Conservation (phyloP, 768 basidiomycete genomes). For the Termitomyces sp. region DNA sequence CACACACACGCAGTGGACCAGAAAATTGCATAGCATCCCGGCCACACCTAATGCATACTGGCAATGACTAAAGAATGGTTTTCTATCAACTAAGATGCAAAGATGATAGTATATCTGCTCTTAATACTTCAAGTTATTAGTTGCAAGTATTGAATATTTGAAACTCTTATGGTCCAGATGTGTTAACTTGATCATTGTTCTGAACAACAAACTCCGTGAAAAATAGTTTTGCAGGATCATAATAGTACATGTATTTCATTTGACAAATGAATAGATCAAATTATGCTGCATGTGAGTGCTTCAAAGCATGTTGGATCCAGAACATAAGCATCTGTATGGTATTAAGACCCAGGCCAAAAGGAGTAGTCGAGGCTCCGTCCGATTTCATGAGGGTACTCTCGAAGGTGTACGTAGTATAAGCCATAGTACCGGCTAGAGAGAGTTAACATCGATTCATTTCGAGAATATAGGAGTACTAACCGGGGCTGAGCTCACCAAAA, state of each 20-base stretch:
- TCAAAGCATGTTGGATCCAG: constrained; percentile 12
- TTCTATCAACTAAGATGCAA: no score
- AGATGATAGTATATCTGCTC: no score
- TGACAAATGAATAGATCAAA: neutral
- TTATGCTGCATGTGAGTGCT: neutral
- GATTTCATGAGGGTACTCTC: constrained; percentile 13
- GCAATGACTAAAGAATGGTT: no score
- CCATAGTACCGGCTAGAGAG: constrained; percentile 6
- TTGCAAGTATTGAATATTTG: no score
- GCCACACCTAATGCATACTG: no score
- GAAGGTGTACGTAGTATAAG: constrained; percentile 11
- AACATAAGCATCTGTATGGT: constrained; percentile 16
- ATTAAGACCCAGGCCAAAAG: constrained; percentile 9
- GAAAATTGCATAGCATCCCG: no score
- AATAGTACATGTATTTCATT: neutral
- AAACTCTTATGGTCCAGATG: no score
- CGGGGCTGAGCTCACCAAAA: constrained; percentile 17
- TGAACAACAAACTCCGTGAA: no score
- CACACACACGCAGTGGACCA: no score
- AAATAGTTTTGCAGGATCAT: neutral
- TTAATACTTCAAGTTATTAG: no score
- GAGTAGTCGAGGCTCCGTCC: constrained; percentile 6
- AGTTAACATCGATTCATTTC: neutral
- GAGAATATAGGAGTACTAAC: constrained; percentile 4
- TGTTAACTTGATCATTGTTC: no score